phyloP scores from a whole-genome alignment of 2,329 filamentous ascomycete genomes.

The Stagonosporopsis rhizophila region DNA sequence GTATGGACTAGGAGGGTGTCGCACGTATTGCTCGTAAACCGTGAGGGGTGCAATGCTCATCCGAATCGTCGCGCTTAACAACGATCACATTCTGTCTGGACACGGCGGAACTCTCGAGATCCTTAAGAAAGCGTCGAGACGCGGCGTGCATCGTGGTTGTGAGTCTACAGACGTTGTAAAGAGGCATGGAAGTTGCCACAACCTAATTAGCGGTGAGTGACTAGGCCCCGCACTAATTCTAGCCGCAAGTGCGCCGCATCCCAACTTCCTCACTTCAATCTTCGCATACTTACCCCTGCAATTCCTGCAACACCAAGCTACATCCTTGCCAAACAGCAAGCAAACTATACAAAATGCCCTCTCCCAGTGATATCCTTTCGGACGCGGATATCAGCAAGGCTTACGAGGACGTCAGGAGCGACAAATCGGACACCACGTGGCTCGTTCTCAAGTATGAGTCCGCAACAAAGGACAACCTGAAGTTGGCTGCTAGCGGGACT shows the following conservation, averaged over 20 bases:
- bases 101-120: no score
- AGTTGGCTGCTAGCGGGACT: constrained; percentile 63
- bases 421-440: constrained; percentile 72
- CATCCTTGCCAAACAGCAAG: background rate
- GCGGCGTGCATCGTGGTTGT: no score
- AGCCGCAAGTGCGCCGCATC: constrained; percentile 19
- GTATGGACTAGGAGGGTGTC: no score
- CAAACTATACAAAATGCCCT: constrained; percentile 32
- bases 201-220: constrained; percentile 10
- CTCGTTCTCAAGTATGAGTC: constrained; percentile 64
- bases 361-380: constrained; percentile 39
- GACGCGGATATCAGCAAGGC: constrained; percentile 66
- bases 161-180: background rate
- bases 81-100: no score
- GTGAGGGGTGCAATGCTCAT: no score
- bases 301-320: constrained; percentile 1
- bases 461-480: constrained; percentile 63
- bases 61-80: no score
- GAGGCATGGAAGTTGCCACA: constrained; percentile 3
- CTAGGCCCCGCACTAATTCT: constrained; percentile 16
- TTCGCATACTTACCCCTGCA: constrained; percentile 11
- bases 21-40: no score
- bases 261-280: constrained; percentile 19
- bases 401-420: constrained; percentile 71
- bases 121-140: no score